Conservation (phyloP, 1,284 basidiomycete genomes). For the Rhodotorula sp. region DNA sequence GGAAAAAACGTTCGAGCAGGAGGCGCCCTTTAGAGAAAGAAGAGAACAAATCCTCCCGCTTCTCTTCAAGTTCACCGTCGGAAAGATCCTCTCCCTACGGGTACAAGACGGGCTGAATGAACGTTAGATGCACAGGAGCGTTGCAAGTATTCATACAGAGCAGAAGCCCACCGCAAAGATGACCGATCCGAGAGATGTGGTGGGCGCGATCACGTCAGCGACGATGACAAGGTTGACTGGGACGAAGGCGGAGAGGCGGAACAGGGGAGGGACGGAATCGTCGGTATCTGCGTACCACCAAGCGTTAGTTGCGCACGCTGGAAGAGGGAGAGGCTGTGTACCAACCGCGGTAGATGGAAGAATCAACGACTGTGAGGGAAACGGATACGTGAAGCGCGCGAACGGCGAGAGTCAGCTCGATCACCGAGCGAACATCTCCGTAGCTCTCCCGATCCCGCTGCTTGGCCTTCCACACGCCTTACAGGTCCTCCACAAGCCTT, state of each 20-base stretch:
- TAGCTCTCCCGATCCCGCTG: slow-evolving; percentile 49
- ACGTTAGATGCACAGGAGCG: too few relatives aligned
- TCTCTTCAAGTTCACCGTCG: too few relatives aligned
- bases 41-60: too few relatives aligned
- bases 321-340: too few relatives aligned
- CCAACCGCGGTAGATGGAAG: slow-evolving; percentile 43
- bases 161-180: slow-evolving; percentile 51
- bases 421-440: too few relatives aligned
- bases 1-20: too few relatives aligned
- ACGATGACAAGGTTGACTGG: slow-evolving; percentile 56
- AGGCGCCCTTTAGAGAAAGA: too few relatives aligned
- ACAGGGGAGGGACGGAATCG: slow-evolving; percentile 54
- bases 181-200: slow-evolving; percentile 40
- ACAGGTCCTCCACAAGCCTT: slow-evolving; percentile 48
- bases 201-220: slow-evolving; percentile 47
- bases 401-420: not conserved
- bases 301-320: not conserved
- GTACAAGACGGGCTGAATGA: too few relatives aligned
- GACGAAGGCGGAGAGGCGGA: slow-evolving; percentile 57
- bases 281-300: slow-evolving; percentile 50
- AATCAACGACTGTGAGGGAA: slow-evolving; percentile 44
- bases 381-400: not conserved
- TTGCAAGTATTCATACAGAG: too few relatives aligned
- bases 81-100: too few relatives aligned
- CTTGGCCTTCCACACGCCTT: slow-evolving; percentile 52